Conservation (phyloP, 2,329 filamentous ascomycete species). For the Peltaster fructicola region DNA sequence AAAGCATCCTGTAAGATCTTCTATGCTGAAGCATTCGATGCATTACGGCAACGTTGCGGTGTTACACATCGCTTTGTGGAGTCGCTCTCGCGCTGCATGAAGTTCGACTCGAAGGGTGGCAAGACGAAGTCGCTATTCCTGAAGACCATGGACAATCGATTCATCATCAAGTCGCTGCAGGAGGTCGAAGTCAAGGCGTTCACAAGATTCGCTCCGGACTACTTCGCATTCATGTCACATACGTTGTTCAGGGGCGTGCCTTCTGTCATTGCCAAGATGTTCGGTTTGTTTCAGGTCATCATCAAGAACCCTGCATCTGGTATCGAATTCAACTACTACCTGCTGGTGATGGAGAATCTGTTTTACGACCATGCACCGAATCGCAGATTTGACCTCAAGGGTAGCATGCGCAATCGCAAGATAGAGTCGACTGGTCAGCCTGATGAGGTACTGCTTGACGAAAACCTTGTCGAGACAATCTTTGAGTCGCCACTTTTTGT, state of each 20-base stretch:
- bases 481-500: conserved; percentile 93
- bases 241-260: conserved; percentile 84
- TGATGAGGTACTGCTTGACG: conserved; percentile 89
- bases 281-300: conserved; percentile 91
- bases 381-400: conserved; percentile 74
- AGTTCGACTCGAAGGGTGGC: conserved; percentile 95
- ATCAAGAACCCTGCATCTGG: conserved; percentile 90
- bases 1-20: conserved; percentile 97
- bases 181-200: conserved; percentile 88
- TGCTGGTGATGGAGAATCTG: conserved; percentile 91
- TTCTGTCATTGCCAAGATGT: conserved; percentile 96
- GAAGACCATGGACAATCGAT: conserved; percentile 86
- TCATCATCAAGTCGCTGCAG: conserved; percentile 82
- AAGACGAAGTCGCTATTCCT: conserved; percentile 96
- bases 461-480: conserved; percentile 98
- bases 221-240: conserved; percentile 94
- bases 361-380: conserved; percentile 90
- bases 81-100: conserved; percentile 82
- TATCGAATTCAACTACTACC: conserved; percentile 83
- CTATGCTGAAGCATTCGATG: conserved; percentile 95
- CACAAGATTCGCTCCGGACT: conserved; percentile 84
- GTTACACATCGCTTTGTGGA: conserved; percentile 89
- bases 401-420: conserved; percentile 95
- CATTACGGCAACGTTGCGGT: conserved; percentile 78
- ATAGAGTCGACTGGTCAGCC: conserved; percentile 90